Percentiles rank a stretch among this genome's conserved stretches.
Conservation (phyloP, 257 asterid species). For the Osmanthus fragrans region DNA sequence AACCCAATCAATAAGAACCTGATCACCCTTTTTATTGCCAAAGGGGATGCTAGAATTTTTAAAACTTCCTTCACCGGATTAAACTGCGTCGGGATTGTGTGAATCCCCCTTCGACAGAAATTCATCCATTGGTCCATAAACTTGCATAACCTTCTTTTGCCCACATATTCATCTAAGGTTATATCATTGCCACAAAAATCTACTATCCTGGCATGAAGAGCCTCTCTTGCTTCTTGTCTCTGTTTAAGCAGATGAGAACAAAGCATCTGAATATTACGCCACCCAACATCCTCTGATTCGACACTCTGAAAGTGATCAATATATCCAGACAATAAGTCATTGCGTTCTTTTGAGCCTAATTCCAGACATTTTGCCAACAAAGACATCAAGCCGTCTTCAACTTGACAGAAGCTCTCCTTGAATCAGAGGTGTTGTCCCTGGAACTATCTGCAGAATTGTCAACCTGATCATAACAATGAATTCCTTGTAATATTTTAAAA, state of each 20-base stretch:
- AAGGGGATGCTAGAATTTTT: slow-evolving; percentile 23
- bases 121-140: slow-evolving; percentile 84
- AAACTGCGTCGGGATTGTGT: slow-evolving; percentile 21
- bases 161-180: slow-evolving; percentile 16
- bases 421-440: slow-evolving; percentile 14
- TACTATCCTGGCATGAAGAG: slow-evolving; percentile 75
- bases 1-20: slow-evolving; percentile 73
- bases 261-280: slow-evolving; percentile 99
- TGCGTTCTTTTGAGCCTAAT: slow-evolving; percentile 47
- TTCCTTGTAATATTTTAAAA: not conserved
- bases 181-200: slow-evolving; percentile 59
- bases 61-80: slow-evolving; percentile 26
- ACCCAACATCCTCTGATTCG: slow-evolving; percentile 60
- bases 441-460: slow-evolving; percentile 28
- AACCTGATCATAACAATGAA: slow-evolving; percentile 35
- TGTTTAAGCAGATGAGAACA: slow-evolving; percentile 74
- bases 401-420: slow-evolving; percentile 41
- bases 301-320: slow-evolving; percentile 79
- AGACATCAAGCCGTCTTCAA: slow-evolving; percentile 56
- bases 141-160: slow-evolving; percentile 37
- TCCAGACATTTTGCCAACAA: slow-evolving; percentile 65
- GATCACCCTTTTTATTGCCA: slow-evolving; percentile 49
- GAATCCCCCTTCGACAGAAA: slow-evolving; percentile 52
- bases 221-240: slow-evolving; percentile 53
- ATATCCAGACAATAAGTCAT: slow-evolving; percentile 58